Base-by-base conservation (phyloP, 1,139 yeast species). In the Zygosaccharomyces pseudobailii region DNA sequence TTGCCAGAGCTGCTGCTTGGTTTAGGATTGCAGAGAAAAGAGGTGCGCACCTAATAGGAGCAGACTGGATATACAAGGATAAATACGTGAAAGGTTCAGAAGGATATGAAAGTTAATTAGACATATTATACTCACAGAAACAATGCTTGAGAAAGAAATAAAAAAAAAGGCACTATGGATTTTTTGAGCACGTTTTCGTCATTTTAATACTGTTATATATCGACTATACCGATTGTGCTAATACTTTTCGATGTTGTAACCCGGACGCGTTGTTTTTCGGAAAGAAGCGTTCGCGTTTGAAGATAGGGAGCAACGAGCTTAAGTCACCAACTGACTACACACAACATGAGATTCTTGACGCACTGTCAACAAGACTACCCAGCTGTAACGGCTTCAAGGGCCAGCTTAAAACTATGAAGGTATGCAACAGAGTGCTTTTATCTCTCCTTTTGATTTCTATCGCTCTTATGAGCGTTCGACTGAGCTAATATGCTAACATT, bases 31-130 rank as follows among this genome's bases (percentile, higher is more conserved):
- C 88, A 22, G 90, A 82, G 45, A 69, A 75, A 13, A 74, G 76
- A 55, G 94, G 92, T 1, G 78, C 78, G 21, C 78, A 74, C 55
- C 70, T 82, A 51, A 78, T 83, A 32, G 90, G 90, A 1, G 82
- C 84, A 52, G 79, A 83, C 50, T 86, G 94, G 94, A 84, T 85
- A 37, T 81, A 84, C 69, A 84, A 84, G 63, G 81, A 79, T 40
- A 84, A 84, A 69, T 85, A 85, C 60, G 65, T 75, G 69, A 65
- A 56, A 20, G 22, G 28, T n/a, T 13, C 36, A 22, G 23, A 23
- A 20, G n/a, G 20, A 5, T 9, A 13, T 31, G 7, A 24, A 21
- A 2, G n/a, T 24, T 13, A 21, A 13, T 10, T 17, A 9, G 24
- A 5, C 20, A 24, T 6, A 24, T 9, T 30, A 28, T 30, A 22